These are phyloP conservation scores for Didymella exigua DNA, from an alignment of 2,329 filamentous ascomycete genomes.

Conservation along the genomic window DNA sequence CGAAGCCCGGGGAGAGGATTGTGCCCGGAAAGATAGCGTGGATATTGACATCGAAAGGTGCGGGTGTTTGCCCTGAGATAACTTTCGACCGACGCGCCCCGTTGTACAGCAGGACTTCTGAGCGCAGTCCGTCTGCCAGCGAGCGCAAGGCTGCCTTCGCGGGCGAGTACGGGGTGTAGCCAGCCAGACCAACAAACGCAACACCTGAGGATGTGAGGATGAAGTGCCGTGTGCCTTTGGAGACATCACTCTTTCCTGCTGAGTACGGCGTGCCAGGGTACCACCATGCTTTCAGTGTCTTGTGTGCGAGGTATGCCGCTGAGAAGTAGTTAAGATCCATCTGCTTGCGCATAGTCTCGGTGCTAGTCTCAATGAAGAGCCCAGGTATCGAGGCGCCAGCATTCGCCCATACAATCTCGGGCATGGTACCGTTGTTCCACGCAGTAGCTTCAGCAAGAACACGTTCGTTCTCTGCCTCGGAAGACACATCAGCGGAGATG, in stretches of 20 bases:
- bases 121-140: conserved; percentile 80
- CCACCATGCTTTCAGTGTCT: conserved; percentile 77
- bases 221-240: conserved; percentile 67
- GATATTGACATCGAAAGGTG: conserved; percentile 72
- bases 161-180: conserved; percentile 83
- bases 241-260: conserved; percentile 19
- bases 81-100: conserved; percentile 55
- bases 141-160: conserved; percentile 84
- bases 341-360: conserved; percentile 70
- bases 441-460: conserved; percentile 73
- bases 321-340: conserved; percentile 96
- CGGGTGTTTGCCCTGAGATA: conserved; percentile 44
- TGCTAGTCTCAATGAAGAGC: conserved; percentile 76
- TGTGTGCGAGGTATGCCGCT: conserved; percentile 82
- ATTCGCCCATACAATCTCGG: conserved; percentile 90
- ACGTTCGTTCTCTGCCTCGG: conserved; percentile 69
- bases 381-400: conserved; percentile 76
- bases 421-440: conserved; percentile 76
- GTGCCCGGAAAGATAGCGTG: conserved; percentile 85
- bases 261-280: conserved; percentile 47
- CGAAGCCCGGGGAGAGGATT: conserved; percentile 77
- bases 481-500: conserved; percentile 81
- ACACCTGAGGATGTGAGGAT: conserved; percentile 83
- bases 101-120: conserved; percentile 87
- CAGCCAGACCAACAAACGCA: conserved; percentile 76